phyloP scores from a whole-genome alignment of 805 yeast genomes.

The Yamadazyma nakazawae region DNA sequence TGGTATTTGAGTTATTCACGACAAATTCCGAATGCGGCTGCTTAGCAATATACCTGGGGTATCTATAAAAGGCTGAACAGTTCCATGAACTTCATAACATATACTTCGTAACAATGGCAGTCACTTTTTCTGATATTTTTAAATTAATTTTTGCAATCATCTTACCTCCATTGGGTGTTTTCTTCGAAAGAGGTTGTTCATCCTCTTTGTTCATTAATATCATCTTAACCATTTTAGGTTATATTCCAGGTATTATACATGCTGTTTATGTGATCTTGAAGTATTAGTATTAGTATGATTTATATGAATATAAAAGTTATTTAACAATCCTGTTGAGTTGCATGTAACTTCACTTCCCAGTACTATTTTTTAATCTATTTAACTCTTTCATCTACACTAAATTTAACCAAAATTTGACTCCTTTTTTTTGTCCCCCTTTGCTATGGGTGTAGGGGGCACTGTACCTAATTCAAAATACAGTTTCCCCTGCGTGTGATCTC shows the following conservation, averaged over 20 bases:
- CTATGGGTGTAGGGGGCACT: no score
- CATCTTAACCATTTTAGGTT: slow-evolving; percentile 66
- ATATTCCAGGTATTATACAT: slow-evolving; percentile 71
- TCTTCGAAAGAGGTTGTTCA: slow-evolving; percentile 56
- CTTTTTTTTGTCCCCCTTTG: no score
- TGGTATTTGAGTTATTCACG: slow-evolving; percentile 3
- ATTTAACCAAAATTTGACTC: no score
- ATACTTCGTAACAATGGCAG: slow-evolving; percentile 34
- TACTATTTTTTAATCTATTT: not conserved
- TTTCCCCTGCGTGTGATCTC: no score
- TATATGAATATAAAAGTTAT: not conserved
- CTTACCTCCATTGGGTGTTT: slow-evolving; percentile 62
- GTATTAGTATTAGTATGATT: slow-evolving; percentile 6
- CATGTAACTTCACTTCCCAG: no score
- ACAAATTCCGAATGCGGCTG: slow-evolving; percentile 8
- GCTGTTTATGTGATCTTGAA: slow-evolving; percentile 52
- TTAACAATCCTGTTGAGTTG: no score
- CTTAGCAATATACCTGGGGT: slow-evolving; percentile 3
- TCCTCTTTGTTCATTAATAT: slow-evolving; percentile 49
- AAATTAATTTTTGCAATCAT: slow-evolving; percentile 51
- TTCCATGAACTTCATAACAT: not conserved
- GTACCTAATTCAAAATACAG: no score
- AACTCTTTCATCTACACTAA: not conserved
- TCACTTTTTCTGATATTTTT: slow-evolving; percentile 51
- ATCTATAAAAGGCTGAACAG: slow-evolving; percentile 1